Base-by-base conservation (phyloP, 805 yeast genomes). In the Cyberlindnera petersonii region DNA sequence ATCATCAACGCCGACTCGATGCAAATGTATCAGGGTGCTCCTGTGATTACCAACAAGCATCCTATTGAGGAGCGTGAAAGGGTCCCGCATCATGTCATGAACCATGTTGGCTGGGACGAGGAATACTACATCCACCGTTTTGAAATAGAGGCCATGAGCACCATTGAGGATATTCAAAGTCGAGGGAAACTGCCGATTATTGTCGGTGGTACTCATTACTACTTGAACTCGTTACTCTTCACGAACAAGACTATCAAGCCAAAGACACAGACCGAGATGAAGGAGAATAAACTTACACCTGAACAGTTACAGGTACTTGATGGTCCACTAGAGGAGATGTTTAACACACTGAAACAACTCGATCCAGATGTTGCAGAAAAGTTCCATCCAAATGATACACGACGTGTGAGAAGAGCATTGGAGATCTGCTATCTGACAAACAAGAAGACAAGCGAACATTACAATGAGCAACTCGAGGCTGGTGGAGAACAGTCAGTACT, bases 121-220 rank as follows among this genome's bases (percentile, higher is more conserved):
- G 91, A 86, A 49, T 88, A 91, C 55, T 78, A 75, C 45, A 80
- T 89, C 6, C 94, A 86, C 52, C 64, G 84, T 38, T 93, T 89
- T 57, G 78, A 81, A 36, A 55, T 66, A 24, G 96, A 87, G 49
- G 96, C 95, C 8, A 53, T 67, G 24, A 58, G 47, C 3, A 58
- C 75, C 14, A 83, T 89, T 7, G 71, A 73, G 0, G 84, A 79
- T 23, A 80, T 91, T 9, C 82, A 80, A 43, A 39, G 57, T 0
- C 57, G 83, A 16, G 85, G 85, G 0, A 88, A 87, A 52, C 50
- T 83, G 1, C 97, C 98, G 0, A 84, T 93, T 3, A 59, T 93
- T 0, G 93, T 93, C 2, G 98, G 98, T 5, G 98, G 98, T 0
- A 93, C 98, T 0, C 97, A 89, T 56, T 93, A 93, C 59, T 93